phyloP scores from a whole-genome alignment of 78 protist genomes.

The Guillardia theta region DNA sequence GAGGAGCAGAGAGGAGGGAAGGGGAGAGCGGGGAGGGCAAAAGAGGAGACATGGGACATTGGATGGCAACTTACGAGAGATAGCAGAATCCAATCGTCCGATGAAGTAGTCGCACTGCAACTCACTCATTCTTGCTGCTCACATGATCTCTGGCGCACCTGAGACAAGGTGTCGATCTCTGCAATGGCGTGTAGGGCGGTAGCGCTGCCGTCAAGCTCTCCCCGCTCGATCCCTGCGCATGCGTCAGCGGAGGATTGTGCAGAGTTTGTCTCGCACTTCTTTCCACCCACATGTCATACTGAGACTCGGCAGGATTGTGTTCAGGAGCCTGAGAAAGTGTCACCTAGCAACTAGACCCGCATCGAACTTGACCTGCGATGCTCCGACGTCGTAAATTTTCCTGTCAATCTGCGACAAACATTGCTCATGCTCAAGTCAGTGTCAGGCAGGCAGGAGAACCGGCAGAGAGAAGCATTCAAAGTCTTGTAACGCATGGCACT shows the following conservation, averaged over 20 bases:
- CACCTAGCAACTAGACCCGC: background rate
- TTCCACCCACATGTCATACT: background rate
- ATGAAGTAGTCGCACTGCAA: background rate
- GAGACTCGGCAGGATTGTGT: background rate
- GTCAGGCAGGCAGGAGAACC: background rate
- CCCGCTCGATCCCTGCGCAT: background rate
- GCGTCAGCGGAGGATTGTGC: too few species aligned
- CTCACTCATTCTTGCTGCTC: background rate
- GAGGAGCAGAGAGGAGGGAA: background rate
- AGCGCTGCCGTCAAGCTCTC: background rate
- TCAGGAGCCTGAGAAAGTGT: background rate
- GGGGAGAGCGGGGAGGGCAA: background rate
- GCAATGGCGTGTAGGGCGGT: background rate
- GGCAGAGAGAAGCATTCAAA: background rate
- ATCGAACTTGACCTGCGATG: background rate
- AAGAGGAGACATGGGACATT: background rate
- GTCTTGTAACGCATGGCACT: background rate
- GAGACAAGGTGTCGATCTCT: background rate
- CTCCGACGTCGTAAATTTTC: background rate
- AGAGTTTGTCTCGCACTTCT: background rate
- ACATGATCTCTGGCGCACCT: background rate
- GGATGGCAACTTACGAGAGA: background rate
- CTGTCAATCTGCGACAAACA: background rate
- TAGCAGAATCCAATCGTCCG: background rate
- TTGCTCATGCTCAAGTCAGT: background rate